Base-by-base conservation (phyloP, 2,329 filamentous ascomycete species). In the Aspergillaceae sp. region DNA sequence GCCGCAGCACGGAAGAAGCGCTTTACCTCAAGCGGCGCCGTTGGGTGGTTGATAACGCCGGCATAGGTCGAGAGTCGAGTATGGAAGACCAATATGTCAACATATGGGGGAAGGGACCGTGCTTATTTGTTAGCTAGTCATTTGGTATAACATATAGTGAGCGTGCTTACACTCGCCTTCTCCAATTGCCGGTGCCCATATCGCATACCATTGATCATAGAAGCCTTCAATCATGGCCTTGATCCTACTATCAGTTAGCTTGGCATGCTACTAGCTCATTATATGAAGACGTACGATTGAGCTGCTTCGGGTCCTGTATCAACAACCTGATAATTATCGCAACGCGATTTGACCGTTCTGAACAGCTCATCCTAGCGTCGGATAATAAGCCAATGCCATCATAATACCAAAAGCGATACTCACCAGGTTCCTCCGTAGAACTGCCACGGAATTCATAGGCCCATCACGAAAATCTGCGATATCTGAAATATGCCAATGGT, bases 1-100 rank as follows among this genome's bases (percentile, higher is more conserved):
- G 83, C 82, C 0, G 83, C 84, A 0, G 82, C 80, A 36, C 83
- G 79, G 64, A 87, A 87, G 61, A 84, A 86, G 30, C 82, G 79
- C 27, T 84, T 83, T 0, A 86, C 83, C 59, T 84, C 80, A 1
- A 80, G 68, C 0, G 83, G 82, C 0, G 83, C 83, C 0, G 82
- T 86, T 1, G 82, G 81, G 50, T 87, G 83, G 53, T 87, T 87
- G 57, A 87, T 84, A 7, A 87, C 82, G 48, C 80, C 82, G 45
- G 80, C 80, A 60, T 87, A 87, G 9, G 83, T 84, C n/a, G 84
- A 87, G 1, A 87, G 70, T 28, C 82, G 77, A 1, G 84, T 87
- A 53, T 87, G 84, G 0, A 79, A 84, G 35, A 86, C 80, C 3
- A 87, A 71, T 44, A 87, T 87, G 48, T 87, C 83, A 28, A 87